A percentile compares a stretch with the other conserved stretches of the same genome.
These are phyloP conservation scores for Microsporum canis DNA, from an alignment of 2,329 filamentous ascomycete genomes.

Conservation along the genomic window DNA sequence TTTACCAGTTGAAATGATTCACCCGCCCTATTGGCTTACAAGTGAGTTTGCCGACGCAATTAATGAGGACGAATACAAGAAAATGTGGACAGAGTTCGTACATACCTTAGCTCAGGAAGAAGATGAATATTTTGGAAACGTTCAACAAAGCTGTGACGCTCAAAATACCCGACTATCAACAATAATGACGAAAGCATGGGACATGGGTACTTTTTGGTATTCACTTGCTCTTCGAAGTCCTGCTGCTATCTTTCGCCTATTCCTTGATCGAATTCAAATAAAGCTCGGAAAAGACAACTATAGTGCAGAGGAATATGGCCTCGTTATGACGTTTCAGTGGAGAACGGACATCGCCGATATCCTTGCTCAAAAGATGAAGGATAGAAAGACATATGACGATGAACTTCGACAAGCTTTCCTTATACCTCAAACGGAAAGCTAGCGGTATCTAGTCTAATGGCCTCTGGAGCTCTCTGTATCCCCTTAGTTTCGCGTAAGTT, in stretches of 20 bases:
- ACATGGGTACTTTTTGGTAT: constrained; percentile 10
- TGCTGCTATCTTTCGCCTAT: background rate
- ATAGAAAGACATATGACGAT: constrained; percentile 13
- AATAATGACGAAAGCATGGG: constrained; percentile 8
- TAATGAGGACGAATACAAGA: constrained; percentile 12
- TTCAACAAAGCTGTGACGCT: background rate
- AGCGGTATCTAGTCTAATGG: no score
- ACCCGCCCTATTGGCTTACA: constrained; percentile 25
- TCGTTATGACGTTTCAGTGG: constrained; percentile 14
- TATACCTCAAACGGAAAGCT: constrained; percentile 7
- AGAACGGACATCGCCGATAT: constrained; percentile 1
- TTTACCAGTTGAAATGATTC: constrained; percentile 22
- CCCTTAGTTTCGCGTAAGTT: no score
- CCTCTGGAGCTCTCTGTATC: no score
- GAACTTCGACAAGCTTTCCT: constrained; percentile 3
- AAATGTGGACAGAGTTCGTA: constrained; percentile 14
- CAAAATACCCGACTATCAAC: constrained; percentile 1
- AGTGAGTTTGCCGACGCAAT: constrained; percentile 11
- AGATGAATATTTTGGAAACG: no score
- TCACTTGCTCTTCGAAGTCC: constrained; percentile 6
- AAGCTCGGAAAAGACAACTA: constrained; percentile 10
- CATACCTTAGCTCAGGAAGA: constrained; percentile 15
- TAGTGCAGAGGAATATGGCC: constrained; percentile 13
- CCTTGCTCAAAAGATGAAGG: constrained; percentile 12
- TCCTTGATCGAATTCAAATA: background rate